Evolutionary conservation across 1,284 basidiomycete genomes (phyloP).

Genomic region (Cryptococcus amylolentus): DNA sequence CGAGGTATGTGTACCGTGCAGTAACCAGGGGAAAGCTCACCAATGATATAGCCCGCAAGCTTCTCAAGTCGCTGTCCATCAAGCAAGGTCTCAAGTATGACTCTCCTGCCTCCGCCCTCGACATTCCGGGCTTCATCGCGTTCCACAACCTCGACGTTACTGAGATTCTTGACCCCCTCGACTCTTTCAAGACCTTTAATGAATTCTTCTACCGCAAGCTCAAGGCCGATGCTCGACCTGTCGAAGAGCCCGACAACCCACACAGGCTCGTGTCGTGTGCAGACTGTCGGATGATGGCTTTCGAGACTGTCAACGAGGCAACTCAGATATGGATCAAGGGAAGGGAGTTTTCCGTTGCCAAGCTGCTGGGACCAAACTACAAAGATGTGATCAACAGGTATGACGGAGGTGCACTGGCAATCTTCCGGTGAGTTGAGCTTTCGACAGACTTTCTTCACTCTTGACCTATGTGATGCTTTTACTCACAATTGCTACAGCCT

Average conservation of each 20-base stretch:
- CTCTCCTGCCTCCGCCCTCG: conserved; percentile 71
- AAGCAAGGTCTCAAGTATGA: conserved; percentile 96
- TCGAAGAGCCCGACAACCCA: conserved; percentile 69
- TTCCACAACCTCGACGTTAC: conserved; percentile 82
- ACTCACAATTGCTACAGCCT: conserved; percentile 46
- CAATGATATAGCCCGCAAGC: conserved; percentile 58
- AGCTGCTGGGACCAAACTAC: conserved; percentile 76
- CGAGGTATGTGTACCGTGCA: conserved; percentile 56
- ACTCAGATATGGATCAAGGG: conserved; percentile 97
- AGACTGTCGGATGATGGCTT: conserved; percentile 92
- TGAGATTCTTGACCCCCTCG: conserved; percentile 77
- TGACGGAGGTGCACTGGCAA: conserved; percentile 64
- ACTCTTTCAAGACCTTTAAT: conserved; percentile 87
- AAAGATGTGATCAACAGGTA: conserved; percentile 66
- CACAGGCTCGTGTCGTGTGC: conserved; percentile 78
- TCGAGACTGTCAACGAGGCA: conserved; percentile 77
- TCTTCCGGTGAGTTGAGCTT: conserved; percentile 60
- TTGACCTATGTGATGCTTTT: neutral
- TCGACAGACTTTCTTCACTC: neutral
- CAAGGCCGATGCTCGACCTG: conserved; percentile 73
- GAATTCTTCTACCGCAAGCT: conserved; percentile 85
- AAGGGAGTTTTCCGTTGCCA: conserved; percentile 76
- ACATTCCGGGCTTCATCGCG: conserved; percentile 82
- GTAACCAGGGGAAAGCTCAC: neutral
- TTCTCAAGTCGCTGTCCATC: conserved; percentile 84